Evolutionary conservation across 2,329 filamentous ascomycete species (phyloP).

Genomic region (Talaromyces sp.): DNA sequence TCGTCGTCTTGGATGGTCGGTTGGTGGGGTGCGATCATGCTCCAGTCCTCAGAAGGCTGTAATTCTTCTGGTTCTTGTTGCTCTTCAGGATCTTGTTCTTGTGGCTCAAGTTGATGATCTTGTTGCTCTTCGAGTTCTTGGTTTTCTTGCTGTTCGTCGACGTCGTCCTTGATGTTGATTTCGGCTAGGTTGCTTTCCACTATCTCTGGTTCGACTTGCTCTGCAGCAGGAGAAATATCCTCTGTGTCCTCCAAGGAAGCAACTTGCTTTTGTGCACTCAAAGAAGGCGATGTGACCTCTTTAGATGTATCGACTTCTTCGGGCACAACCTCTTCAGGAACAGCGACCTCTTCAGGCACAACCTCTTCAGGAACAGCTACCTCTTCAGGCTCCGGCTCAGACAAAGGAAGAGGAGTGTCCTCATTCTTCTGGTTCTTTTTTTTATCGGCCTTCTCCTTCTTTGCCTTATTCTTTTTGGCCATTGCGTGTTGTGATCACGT

Average conservation of each 20-base stretch:
- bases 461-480: constrained; percentile 18
- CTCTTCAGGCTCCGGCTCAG: neutral
- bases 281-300: neutral
- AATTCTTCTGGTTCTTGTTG: neutral
- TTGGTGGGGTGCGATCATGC: constrained; percentile 14
- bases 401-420: neutral
- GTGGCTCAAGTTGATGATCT: neutral
- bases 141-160: neutral
- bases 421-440: constrained; percentile 18
- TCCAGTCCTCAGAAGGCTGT: constrained; percentile 4
- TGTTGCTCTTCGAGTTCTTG: neutral
- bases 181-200: neutral
- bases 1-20: constrained; percentile 13
- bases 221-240: neutral
- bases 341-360: neutral
- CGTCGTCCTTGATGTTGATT: neutral
- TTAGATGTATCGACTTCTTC: neutral
- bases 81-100: neutral
- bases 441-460: constrained; percentile 17
- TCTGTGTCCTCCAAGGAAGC: neutral
- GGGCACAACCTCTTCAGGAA: neutral
- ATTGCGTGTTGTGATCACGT: constrained; percentile 11
- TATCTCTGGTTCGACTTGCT: constrained; percentile 5
- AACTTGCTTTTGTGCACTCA: neutral
- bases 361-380: neutral